These are phyloP conservation scores for Huntiella savannae DNA, from an alignment of 2,329 filamentous ascomycete genomes.

Conservation along the genomic window DNA sequence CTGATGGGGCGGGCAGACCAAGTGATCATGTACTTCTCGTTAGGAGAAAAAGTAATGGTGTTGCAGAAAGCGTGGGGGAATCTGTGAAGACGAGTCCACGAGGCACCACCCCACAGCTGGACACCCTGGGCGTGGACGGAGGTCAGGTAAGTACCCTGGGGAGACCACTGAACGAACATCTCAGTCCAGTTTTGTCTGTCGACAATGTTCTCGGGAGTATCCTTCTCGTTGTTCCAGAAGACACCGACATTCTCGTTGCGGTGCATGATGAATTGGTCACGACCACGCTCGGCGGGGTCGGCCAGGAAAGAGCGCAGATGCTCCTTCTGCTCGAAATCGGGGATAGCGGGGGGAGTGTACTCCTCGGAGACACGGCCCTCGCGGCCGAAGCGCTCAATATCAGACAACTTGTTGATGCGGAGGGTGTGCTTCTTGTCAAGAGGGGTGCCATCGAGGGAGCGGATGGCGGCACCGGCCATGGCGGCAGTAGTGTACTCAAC, in stretches of 20 bases:
- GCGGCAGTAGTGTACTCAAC: slow-evolving; percentile 85
- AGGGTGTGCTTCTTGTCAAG: slow-evolving; percentile 96
- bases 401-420: slow-evolving; percentile 92
- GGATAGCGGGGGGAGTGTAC: slow-evolving; percentile 64
- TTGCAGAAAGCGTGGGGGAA: slow-evolving; percentile 94
- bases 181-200: slow-evolving; percentile 96
- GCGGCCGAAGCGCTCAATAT: slow-evolving; percentile 87
- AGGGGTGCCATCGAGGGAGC: slow-evolving; percentile 66
- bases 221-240: slow-evolving; percentile 97
- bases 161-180: slow-evolving; percentile 95
- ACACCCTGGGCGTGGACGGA: slow-evolving; percentile 93
- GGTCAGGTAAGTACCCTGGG: slow-evolving; percentile 78
- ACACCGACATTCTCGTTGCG: slow-evolving; percentile 80
- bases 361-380: slow-evolving; percentile 88
- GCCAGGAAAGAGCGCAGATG: slow-evolving; percentile 86
- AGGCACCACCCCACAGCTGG: slow-evolving; percentile 83
- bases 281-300: slow-evolving; percentile 57
- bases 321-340: slow-evolving; percentile 85
- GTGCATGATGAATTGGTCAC: slow-evolving; percentile 93
- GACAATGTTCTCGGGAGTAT: slow-evolving; percentile 69
- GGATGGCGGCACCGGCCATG: slow-evolving; percentile 76
- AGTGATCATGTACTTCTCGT: slow-evolving; percentile 82
- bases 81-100: slow-evolving; percentile 77
- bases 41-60: slow-evolving; percentile 85
- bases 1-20: slow-evolving; percentile 92